phyloP scores from a whole-genome alignment of 75 land plant genomes.

The Selaginella tamariscina region DNA sequence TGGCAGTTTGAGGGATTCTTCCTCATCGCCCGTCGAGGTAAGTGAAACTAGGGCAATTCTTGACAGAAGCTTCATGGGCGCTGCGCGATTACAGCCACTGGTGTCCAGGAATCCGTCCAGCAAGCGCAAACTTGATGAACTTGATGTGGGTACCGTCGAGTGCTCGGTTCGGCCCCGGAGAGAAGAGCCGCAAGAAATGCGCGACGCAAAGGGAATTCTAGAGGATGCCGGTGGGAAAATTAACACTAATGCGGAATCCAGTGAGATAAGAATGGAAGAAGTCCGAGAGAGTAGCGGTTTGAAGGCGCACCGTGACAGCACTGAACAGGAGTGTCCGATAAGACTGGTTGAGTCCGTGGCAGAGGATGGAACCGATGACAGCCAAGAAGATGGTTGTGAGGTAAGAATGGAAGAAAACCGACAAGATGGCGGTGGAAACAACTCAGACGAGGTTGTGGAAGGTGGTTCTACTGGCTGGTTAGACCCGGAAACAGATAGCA shows the following conservation, averaged over 20 bases:
- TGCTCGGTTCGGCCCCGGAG: conserved; percentile 4
- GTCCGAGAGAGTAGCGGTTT: no score
- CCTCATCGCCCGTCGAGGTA: conserved; percentile 9
- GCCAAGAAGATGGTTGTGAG: background rate
- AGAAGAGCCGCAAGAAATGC: background rate
- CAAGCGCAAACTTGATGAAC: conserved; percentile 32
- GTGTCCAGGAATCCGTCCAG: conserved; percentile 24
- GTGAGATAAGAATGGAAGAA: background rate
- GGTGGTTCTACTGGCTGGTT: no score
- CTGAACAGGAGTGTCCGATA: no score
- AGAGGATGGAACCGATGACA: background rate
- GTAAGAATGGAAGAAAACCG: background rate
- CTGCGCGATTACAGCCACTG: conserved; percentile 18
- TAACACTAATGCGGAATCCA: background rate
- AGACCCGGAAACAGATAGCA: no score
- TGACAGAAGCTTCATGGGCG: conserved; percentile 18
- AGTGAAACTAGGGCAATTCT: conserved; percentile 1
- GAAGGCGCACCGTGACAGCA: no score
- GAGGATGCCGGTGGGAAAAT: no score
- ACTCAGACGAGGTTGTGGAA: no score
- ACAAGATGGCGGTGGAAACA: background rate
- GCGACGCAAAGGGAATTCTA: no score
- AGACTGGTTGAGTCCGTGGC: no score
- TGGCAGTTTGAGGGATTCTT: conserved; percentile 2
- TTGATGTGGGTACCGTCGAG: conserved; percentile 25